Evolutionary conservation across 176 grass and related monocot species (phyloP).

Genomic region (Aegilops bicornis): DNA sequence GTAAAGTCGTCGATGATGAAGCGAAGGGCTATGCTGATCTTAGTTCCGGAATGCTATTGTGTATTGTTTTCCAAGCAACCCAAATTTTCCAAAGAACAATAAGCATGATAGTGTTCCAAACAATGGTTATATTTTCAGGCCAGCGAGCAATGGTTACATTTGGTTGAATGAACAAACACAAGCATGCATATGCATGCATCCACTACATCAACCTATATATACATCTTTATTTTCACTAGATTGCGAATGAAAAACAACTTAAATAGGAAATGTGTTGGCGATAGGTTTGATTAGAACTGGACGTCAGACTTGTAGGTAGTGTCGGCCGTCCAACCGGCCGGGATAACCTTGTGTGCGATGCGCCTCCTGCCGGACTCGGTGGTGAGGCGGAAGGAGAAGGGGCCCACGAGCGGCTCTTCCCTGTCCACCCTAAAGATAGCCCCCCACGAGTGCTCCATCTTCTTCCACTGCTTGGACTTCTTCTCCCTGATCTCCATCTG

Average conservation of each 20-base stretch:
- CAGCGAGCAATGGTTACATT: not conserved
- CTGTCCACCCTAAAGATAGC: constrained; percentile 55
- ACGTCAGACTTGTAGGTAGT: constrained; percentile 45
- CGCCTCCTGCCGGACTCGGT: constrained; percentile 50
- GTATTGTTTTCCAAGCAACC: too few relatives aligned
- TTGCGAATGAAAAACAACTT: not conserved
- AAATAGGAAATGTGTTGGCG: not conserved
- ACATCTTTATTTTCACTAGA: not conserved
- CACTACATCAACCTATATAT: not conserved
- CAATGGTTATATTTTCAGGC: too few relatives aligned
- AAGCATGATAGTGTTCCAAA: too few relatives aligned
- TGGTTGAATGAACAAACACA: not conserved
- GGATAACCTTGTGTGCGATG: constrained; percentile 48
- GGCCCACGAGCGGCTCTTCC: constrained; percentile 15
- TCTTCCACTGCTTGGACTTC: constrained; percentile 18
- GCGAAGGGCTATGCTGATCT: too few relatives aligned
- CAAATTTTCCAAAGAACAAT: too few relatives aligned
- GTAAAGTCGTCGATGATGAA: too few relatives aligned
- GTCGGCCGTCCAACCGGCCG: constrained; percentile 30
- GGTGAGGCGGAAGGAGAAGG: constrained; percentile 67
- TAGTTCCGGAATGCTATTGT: too few relatives aligned
- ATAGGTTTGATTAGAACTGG: not conserved
- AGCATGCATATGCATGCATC: not conserved
- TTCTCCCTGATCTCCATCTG: constrained; percentile 47
- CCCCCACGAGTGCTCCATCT: constrained; percentile 54